phyloP scores from a whole-genome alignment of 371 early-diverging fungal species.

The Saksenaea oblongispora region DNA sequence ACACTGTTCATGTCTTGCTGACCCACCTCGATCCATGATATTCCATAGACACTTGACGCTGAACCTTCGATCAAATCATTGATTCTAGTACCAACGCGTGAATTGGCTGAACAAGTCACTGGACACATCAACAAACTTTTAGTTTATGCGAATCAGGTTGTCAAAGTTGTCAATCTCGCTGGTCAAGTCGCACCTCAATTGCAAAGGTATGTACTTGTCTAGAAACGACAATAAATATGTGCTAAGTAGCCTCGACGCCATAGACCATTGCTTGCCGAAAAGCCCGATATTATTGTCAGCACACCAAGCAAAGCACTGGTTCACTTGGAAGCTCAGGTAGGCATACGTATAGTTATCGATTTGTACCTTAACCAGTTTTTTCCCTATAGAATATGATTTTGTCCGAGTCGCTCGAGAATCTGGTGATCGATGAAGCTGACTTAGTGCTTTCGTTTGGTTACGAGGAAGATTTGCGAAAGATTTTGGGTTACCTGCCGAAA shows the following conservation, averaged over 20 bases:
- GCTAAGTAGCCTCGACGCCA: too few relatives aligned
- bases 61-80: slow-evolving; percentile 38
- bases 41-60: slow-evolving; percentile 13
- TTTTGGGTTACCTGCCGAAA: slow-evolving; percentile 73
- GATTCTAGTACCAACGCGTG: slow-evolving; percentile 96
- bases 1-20: neutral
- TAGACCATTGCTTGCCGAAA: slow-evolving; percentile 81
- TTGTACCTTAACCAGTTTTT: neutral
- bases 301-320: slow-evolving; percentile 82
- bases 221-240: neutral
- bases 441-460: slow-evolving; percentile 92
- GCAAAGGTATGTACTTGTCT: slow-evolving; percentile 53
- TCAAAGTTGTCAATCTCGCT: slow-evolving; percentile 74
- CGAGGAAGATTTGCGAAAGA: slow-evolving; percentile 79
- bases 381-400: slow-evolving; percentile 56
- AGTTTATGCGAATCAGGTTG: slow-evolving; percentile 68
- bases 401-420: slow-evolving; percentile 66
- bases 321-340: slow-evolving; percentile 64
- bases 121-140: slow-evolving; percentile 72
- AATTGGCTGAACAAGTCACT: slow-evolving; percentile 93
- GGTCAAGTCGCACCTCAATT: slow-evolving; percentile 62
- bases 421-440: slow-evolving; percentile 97
- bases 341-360: neutral
- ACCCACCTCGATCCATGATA: neutral
- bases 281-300: slow-evolving; percentile 82